Conservation (phyloP, 768 basidiomycete species). For the Baorangia bicolor region DNA sequence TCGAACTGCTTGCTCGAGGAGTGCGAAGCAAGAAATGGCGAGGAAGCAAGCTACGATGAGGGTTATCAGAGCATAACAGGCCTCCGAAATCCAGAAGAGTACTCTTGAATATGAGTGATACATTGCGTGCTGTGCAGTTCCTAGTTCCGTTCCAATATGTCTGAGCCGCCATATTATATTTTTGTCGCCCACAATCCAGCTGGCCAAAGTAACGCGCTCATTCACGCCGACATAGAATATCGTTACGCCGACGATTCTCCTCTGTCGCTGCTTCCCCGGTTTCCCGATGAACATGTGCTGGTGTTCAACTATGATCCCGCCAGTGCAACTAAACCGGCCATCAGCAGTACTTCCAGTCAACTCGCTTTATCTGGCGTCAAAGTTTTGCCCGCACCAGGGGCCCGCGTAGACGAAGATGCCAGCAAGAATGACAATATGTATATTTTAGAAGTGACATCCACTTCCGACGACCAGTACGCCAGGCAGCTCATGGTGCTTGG, state of each 20-base stretch:
- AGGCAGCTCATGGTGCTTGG: neutral
- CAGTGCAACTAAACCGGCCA: conserved; percentile 38
- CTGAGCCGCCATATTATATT: conserved; percentile 61
- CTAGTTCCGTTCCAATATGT: conserved; percentile 6
- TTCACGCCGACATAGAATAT: conserved; percentile 76
- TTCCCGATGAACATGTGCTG: conserved; percentile 67
- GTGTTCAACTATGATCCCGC: conserved; percentile 68
- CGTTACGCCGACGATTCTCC: conserved; percentile 81
- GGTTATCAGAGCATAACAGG: conserved; percentile 53
- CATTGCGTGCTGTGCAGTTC: conserved; percentile 11
- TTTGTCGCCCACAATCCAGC: conserved; percentile 53
- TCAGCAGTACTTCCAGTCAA: conserved; percentile 50
- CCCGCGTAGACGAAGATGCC: conserved; percentile 49
- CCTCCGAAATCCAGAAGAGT: conserved; percentile 50
- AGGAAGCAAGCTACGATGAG: conserved; percentile 51
- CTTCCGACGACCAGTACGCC: conserved; percentile 45
- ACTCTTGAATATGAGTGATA: conserved; percentile 36
- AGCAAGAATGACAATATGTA: conserved; percentile 68
- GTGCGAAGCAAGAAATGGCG: conserved; percentile 60
- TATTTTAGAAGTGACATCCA: conserved; percentile 63
- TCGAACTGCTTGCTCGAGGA: conserved; percentile 72
- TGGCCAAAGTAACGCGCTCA: conserved; percentile 36
- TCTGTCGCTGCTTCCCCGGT: conserved; percentile 57
- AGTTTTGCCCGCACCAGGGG: conserved; percentile 72
- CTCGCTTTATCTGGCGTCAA: conserved; percentile 57